Evolutionary conservation across 208 protist genomes (phyloP).

Genomic region (Vickermania spadyakhi): DNA sequence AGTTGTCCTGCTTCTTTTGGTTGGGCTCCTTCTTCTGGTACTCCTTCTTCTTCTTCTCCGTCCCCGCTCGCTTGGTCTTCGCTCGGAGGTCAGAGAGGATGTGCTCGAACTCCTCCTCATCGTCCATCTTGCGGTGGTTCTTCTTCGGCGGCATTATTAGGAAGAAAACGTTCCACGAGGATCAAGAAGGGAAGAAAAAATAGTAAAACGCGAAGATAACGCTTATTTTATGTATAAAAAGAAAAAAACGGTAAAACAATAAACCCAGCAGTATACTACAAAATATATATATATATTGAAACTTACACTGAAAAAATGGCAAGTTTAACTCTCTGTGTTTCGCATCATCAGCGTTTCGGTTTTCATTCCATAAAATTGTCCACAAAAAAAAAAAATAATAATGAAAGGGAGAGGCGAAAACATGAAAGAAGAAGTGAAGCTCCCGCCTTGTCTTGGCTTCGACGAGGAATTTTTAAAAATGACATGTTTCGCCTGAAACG

Average conservation of each 20-base stretch:
- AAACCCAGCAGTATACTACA: too few species aligned
- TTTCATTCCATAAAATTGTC: background rate
- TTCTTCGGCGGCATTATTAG: constrained; percentile 4
- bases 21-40: constrained; percentile 27
- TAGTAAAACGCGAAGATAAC: background rate
- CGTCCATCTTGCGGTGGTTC: constrained; percentile 40
- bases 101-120: constrained; percentile 65
- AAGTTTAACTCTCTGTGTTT: constrained; percentile 4
- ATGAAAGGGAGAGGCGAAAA: background rate
- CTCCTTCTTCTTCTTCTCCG: constrained; percentile 18
- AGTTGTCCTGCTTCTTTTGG: constrained; percentile 24
- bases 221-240: constrained; percentile 6
- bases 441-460: too few species aligned
- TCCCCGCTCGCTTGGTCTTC: constrained; percentile 39
- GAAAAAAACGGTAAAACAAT: constrained; percentile 6
- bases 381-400: background rate
- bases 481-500: too few species aligned
- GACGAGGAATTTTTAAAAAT: too few species aligned
- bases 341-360: too few species aligned
- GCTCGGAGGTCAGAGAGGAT: constrained; percentile 52
- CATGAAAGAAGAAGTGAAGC: background rate
- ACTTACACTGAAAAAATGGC: constrained; percentile 9
- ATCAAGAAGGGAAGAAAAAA: background rate
- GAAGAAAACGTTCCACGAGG: background rate
- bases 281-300: constrained; percentile 20